phyloP scores from a whole-genome alignment of 2,329 filamentous ascomycete species.

The Talaromyces amestolkiae region DNA sequence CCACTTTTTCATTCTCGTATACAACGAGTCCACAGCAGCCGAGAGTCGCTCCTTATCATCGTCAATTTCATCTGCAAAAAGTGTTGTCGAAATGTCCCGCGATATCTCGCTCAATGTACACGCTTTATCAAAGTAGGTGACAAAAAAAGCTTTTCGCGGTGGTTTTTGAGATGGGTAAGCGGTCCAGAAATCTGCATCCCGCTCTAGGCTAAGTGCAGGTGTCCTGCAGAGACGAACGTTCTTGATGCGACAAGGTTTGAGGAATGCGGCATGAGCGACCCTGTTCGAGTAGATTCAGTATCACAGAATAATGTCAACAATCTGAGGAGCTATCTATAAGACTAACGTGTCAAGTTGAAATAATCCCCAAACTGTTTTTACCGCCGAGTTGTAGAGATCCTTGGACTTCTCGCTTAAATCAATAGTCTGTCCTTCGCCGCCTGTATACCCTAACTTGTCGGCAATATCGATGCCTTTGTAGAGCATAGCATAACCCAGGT shows the following conservation, averaged over 20 bases:
- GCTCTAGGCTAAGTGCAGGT: conserved; percentile 20
- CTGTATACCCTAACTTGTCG: conserved; percentile 33
- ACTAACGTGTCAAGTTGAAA: conserved; percentile 42
- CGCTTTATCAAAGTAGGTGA: conserved; percentile 35
- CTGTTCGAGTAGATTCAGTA: conserved; percentile 21
- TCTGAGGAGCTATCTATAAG: background rate
- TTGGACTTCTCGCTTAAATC: conserved; percentile 25
- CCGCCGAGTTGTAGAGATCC: conserved; percentile 34
- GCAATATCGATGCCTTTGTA: conserved; percentile 37
- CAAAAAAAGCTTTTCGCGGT: conserved; percentile 28
- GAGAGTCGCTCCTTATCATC: conserved; percentile 17
- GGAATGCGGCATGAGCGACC: conserved; percentile 36
- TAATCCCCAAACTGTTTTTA: conserved; percentile 37
- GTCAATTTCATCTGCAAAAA: conserved; percentile 28
- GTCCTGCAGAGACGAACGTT: conserved; percentile 32
- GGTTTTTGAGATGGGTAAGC: conserved; percentile 35
- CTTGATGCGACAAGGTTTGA: conserved; percentile 35
- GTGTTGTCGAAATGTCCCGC: conserved; percentile 34
- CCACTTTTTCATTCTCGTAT: conserved; percentile 32
- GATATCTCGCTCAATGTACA: conserved; percentile 37
- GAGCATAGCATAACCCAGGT: conserved; percentile 38
- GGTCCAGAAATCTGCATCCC: conserved; percentile 29
- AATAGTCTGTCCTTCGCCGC: conserved; percentile 26
- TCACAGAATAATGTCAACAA: background rate
- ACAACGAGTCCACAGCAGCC: conserved; percentile 31